phyloP scores from a whole-genome alignment of 2,329 filamentous ascomycete species.

The Coniochaeta sp. region DNA sequence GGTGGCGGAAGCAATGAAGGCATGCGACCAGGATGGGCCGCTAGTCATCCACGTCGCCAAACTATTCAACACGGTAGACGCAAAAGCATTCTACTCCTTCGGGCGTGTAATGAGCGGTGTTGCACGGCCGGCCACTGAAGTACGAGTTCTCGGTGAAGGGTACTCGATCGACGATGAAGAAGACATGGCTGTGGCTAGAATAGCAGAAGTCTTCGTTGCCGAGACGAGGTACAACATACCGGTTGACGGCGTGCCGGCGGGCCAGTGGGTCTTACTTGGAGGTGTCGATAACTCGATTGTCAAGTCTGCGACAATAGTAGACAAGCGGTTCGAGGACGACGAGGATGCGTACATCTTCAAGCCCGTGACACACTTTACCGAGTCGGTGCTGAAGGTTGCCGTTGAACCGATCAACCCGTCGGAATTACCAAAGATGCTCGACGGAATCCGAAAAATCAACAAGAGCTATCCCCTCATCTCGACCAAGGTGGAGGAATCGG shows the following conservation, averaged over 20 bases:
- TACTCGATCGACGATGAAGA: conserved; percentile 97
- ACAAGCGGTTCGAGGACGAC: conserved; percentile 71
- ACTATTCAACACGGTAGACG: conserved; percentile 82
- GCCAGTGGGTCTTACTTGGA: conserved; percentile 85
- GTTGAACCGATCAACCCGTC: conserved; percentile 98
- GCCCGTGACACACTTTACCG: conserved; percentile 88
- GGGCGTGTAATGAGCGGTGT: conserved; percentile 91
- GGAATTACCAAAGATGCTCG: conserved; percentile 96
- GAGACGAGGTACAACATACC: conserved; percentile 91
- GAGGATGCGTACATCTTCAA: conserved; percentile 95
- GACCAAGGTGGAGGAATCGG: conserved; percentile 96
- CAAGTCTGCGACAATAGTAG: conserved; percentile 88
- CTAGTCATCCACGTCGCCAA: conserved; percentile 91
- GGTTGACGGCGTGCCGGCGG: conserved; percentile 85
- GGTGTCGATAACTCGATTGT: conserved; percentile 97
- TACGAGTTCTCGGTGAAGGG: conserved; percentile 87
- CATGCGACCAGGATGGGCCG: conserved; percentile 83
- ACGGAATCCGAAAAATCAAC: conserved; percentile 92
- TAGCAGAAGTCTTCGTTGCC: conserved; percentile 81
- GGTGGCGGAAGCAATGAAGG: conserved; percentile 70
- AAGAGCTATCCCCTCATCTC: conserved; percentile 95
- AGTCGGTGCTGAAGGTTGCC: conserved; percentile 95
- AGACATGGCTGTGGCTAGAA: conserved; percentile 85
- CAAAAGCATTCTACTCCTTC: conserved; percentile 84
- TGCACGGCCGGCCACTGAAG: conserved; percentile 70